Base-by-base conservation (phyloP, 78 protist genomes). In the Tieghemostelium lacteum region DNA sequence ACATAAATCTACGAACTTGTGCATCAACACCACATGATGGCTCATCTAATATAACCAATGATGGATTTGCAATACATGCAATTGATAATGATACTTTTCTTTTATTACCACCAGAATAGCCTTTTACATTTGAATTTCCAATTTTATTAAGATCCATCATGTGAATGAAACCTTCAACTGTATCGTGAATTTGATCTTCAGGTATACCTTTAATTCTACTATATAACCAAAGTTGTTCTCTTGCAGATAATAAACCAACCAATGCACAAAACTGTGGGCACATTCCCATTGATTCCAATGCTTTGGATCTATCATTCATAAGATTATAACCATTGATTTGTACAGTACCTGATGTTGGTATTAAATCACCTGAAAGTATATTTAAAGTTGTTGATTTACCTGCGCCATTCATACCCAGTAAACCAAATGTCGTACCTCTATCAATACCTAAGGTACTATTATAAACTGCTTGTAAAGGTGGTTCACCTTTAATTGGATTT, bases 51-150 rank as follows among this genome's bases (percentile, higher is more conserved):
- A 92, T 24, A 1, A 94, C 75, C 3, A 85, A 72, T 22, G 85
- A 55, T 0, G 93, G 62, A 14, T 29, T 37, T 1, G 86, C 75
- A 1, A 67, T 14, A 2, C 16, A 63, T 20, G 74, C 62, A 2
- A 83, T 34, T 29, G 66, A 94, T 16, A 95, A 77, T 1, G 96
- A 71, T 12, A 96, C 83, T 31, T 86, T 83, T 40, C 97, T 75
- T 70, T 85, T 85, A 92, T 91, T 94, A 1, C 98, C 98, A 6
- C 97, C 97, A 39, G 89, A 75, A 52, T 86, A 88, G 8, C 57
- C 67, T 29, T 12, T 1, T 14, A 94, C 61, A 52, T 28, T 64
- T 7, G 50, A 28, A 50, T 96, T 52, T 19, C 66, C 10, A 12
- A 75, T 74, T 22, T 71, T 52, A 22, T 8, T 10, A n/a, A 96